Evolutionary conservation across 495 filamentous ascomycete genomes (phyloP), one percentile per base, ranked within the genome.

Genomic region (Physcia stellaris): DNA sequence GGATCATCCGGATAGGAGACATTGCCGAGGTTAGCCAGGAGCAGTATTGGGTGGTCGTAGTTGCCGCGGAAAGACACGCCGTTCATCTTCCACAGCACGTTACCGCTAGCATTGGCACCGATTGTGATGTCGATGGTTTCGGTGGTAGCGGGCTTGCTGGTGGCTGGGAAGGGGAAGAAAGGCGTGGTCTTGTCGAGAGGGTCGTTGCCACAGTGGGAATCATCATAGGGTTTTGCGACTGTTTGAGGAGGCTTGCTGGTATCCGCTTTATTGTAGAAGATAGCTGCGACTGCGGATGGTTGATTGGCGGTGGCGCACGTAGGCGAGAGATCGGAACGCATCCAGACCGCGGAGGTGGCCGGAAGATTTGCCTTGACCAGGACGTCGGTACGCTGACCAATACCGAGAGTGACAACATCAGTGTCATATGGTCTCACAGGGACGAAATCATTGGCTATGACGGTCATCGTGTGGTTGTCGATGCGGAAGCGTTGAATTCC

Each of bases 31-130:
- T 67, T 65, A 16, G 64, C 69, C n/a, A 65, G 58, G 9, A 75
- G 56, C 9, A 80, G 57, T 7, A 71, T 50, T 0, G 77, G 73
- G 13, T 64, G 38, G 45, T 80, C 78, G 60, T 75, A 81, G 48
- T 83, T 58, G 6, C 61, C 70, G 3, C 68, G 54, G 56, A 71
- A 74, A 4, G 67, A 62, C 0, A 54, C 53, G 28, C 60, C 62
- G 54, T 77, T 71, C 40, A 83, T 66, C 17, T 52, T 55, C 67
- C 69, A 81, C 12, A 79, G 51, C 12, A 63, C 55, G 29, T 63
- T 45, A 11, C 60, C 58, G 0, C 68, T 71, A 2, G 51, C 64
- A 50, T 83, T 83, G 4, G 42, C 46, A 23, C 41, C 55, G 17
- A 58, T 43, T 16, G 55, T 60, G 42, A 83, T 68, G 28, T 61